A percentile compares a stretch with the other conserved stretches of the same genome.
Evolutionary conservation across 129 eudicot species (phyloP).

Genomic region (Chrysanthemum makinoi): DNA sequence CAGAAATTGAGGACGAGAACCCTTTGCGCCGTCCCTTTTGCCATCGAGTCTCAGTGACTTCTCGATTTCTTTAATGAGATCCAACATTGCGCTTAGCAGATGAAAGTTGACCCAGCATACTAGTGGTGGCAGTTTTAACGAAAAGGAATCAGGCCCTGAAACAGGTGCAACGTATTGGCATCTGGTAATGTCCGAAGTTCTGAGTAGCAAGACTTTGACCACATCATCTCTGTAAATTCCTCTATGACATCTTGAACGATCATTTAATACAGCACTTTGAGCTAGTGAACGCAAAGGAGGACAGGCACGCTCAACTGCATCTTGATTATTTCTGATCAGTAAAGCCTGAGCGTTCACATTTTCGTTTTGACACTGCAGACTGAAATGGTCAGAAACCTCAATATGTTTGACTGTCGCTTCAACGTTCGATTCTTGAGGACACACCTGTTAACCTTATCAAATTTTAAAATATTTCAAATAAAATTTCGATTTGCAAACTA

Average conservation of each 20-base stretch:
- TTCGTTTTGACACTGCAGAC: slow-evolving; percentile 17
- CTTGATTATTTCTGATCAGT: slow-evolving; percentile 54
- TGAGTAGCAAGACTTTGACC: slow-evolving; percentile 55
- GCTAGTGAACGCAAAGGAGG: slow-evolving; percentile 30
- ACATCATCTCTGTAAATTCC: slow-evolving; percentile 42
- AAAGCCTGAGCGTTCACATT: slow-evolving; percentile 28
- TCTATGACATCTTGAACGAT: slow-evolving; percentile 23
- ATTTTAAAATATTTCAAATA: slow-evolving; percentile 27
- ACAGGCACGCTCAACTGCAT: slow-evolving; percentile 54
- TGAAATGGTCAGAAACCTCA: slow-evolving; percentile 68
- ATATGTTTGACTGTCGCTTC: slow-evolving; percentile 65
- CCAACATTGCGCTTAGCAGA: slow-evolving; percentile 37
- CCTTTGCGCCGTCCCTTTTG: slow-evolving; percentile 17
- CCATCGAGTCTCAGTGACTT: slow-evolving; percentile 27
- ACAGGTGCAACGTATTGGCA: slow-evolving; percentile 44
- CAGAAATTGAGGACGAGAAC: slow-evolving; percentile 16
- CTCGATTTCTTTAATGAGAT: slow-evolving; percentile 42
- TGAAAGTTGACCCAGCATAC: slow-evolving; percentile 66
- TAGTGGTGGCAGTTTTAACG: slow-evolving; percentile 69
- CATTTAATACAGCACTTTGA: not conserved
- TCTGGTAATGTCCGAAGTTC: slow-evolving; percentile 44
- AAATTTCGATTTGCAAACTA: not conserved
- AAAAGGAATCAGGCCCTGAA: slow-evolving; percentile 51
- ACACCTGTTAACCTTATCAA: slow-evolving; percentile 66
- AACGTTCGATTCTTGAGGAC: slow-evolving; percentile 64